phyloP scores from a whole-genome alignment of 495 filamentous ascomycete genomes.

The Penicillium odoratum region DNA sequence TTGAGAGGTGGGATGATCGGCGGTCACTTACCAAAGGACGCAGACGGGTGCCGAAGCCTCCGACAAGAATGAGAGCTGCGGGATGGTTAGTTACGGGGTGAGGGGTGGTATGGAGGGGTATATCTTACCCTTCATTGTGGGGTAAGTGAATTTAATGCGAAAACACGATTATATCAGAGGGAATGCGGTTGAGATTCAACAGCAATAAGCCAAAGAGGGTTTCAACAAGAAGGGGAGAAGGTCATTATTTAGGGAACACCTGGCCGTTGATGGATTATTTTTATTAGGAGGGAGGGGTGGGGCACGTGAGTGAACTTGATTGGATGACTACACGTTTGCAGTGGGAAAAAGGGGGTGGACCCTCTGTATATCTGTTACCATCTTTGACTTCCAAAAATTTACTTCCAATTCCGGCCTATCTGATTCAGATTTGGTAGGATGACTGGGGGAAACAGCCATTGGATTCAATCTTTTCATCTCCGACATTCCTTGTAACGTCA shows the following conservation, averaged over 20 bases:
- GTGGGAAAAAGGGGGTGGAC: constrained; percentile 26
- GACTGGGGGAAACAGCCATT: no score
- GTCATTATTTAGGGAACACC: constrained; percentile 33
- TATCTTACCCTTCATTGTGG: constrained; percentile 55
- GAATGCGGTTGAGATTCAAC: constrained; percentile 7
- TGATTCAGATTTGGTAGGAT: neutral
- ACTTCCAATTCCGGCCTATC: neutral
- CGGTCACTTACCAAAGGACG: constrained; percentile 82
- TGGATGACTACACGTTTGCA: constrained; percentile 33
- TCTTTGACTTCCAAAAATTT: neutral
- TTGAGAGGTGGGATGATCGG: constrained; percentile 13
- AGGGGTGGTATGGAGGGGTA: constrained; percentile 11
- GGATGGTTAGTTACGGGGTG: constrained; percentile 17
- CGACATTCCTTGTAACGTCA: neutral
- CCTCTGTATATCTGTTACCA: constrained; percentile 1
- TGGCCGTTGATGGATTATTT: constrained; percentile 39
- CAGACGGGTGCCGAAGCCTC: constrained; percentile 97
- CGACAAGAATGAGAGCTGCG: constrained; percentile 97
- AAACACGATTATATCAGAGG: constrained; percentile 15
- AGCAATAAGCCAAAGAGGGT: constrained; percentile 9
- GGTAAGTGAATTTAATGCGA: constrained; percentile 12
- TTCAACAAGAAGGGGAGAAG: constrained; percentile 10
- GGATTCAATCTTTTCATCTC: no score
- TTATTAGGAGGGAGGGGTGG: constrained; percentile 23
- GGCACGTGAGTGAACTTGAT: constrained; percentile 33